phyloP scores from a whole-genome alignment of 257 asterid species.

The Solanum paucissectum region DNA sequence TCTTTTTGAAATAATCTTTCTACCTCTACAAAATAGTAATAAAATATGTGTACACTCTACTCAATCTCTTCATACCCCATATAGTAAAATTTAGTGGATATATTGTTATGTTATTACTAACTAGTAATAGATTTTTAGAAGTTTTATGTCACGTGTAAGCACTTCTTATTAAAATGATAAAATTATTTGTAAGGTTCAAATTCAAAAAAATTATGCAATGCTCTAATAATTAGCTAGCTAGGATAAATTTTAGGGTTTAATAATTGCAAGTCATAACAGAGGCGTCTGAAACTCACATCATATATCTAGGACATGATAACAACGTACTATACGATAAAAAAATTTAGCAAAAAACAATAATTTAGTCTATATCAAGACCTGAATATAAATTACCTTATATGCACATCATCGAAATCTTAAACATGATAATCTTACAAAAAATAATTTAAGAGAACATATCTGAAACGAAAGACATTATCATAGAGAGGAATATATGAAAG shows the following conservation, averaged over 20 bases:
- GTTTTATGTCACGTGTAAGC: neutral
- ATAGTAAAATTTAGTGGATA: too few species aligned
- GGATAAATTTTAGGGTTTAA: neutral
- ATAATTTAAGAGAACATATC: neutral
- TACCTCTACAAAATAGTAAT: too few species aligned
- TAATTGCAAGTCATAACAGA: neutral
- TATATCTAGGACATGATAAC: neutral
- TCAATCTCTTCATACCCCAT: too few species aligned
- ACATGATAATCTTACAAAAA: neutral
- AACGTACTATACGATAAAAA: neutral
- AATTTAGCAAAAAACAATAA: neutral
- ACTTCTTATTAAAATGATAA: neutral
- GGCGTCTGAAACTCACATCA: neutral
- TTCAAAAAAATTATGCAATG: neutral
- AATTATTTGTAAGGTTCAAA: neutral
- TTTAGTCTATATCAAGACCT: neutral
- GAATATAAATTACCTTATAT: neutral
- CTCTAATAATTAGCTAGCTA: neutral
- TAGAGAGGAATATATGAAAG: neutral
- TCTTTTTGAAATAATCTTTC: rapidly evolving
- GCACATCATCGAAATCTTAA: neutral
- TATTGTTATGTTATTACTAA: too few species aligned
- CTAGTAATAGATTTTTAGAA: too few species aligned
- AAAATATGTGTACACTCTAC: too few species aligned
- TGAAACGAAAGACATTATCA: neutral